phyloP scores from a whole-genome alignment of 2,329 filamentous ascomycete genomes.

The Atkinsonella hypoxylon region DNA sequence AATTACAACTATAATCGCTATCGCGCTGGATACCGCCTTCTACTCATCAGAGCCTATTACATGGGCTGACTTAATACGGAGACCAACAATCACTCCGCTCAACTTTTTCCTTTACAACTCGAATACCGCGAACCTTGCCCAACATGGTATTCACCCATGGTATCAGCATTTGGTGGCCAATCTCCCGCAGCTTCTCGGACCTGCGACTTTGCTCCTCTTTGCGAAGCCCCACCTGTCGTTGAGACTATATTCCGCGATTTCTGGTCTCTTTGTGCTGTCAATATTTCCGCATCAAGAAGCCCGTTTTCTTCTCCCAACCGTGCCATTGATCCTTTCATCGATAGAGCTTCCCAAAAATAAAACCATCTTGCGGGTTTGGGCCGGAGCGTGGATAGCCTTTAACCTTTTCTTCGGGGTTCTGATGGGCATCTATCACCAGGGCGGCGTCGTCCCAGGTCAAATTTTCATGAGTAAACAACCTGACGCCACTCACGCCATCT shows the following conservation, averaged over 20 bases:
- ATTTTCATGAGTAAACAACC: conserved; percentile 60
- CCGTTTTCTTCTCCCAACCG: conserved; percentile 62
- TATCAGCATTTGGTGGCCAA: conserved; percentile 67
- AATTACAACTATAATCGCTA: conserved; percentile 57
- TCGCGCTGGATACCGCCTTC: conserved; percentile 76
- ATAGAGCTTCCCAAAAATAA: conserved; percentile 50
- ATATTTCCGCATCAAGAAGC: conserved; percentile 71
- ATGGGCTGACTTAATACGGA: conserved; percentile 49
- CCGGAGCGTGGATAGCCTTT: conserved; percentile 54
- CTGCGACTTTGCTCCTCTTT: conserved; percentile 51
- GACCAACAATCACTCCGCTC: conserved; percentile 62
- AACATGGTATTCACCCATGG: conserved; percentile 67
- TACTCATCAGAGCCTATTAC: conserved; percentile 54
- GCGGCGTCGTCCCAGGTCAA: conserved; percentile 64
- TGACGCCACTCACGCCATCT: conserved; percentile 57
- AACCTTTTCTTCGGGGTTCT: conserved; percentile 55
- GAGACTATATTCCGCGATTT: conserved; percentile 61
- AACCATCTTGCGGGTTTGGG: conserved; percentile 40
- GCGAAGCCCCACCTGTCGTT: conserved; percentile 44
- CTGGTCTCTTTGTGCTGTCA: conserved; percentile 58
- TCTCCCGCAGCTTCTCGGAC: conserved; percentile 57
- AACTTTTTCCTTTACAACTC: conserved; percentile 73
- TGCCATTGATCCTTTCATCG: conserved; percentile 67
- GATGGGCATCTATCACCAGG: conserved; percentile 77
- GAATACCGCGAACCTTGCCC: conserved; percentile 54